These are phyloP conservation scores for Streptanthus diversifolius DNA, from an alignment of 345 rosid species.

Conservation along the genomic window DNA sequence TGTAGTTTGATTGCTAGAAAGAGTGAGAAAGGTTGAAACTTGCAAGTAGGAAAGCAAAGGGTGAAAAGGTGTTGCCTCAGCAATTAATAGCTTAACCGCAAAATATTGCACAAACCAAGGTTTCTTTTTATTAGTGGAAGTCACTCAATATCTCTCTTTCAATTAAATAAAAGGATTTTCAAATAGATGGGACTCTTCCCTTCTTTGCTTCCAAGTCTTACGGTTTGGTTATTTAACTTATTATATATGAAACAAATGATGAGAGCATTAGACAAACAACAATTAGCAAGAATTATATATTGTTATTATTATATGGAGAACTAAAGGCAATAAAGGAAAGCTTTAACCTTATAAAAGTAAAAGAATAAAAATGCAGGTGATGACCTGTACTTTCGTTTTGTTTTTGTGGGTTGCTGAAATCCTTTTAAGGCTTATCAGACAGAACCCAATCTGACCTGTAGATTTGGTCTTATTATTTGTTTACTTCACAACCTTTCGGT, in stretches of 20 bases:
- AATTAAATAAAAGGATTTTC: conserved; percentile 1
- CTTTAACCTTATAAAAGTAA: conserved; percentile 10
- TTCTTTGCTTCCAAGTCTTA: conserved; percentile 40
- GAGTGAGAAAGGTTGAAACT: conserved; percentile 17
- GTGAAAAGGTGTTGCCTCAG: conserved; percentile 36
- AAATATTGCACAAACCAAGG: conserved; percentile 55
- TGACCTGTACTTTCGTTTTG: conserved; percentile 31
- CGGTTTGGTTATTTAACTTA: conserved; percentile 23
- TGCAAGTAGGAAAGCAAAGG: conserved; percentile 18
- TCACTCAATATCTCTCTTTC: conserved; percentile 45
- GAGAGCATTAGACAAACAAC: conserved; percentile 6
- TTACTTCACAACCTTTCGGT: neutral
- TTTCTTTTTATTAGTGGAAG: conserved; percentile 47
- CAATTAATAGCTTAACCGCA: conserved; percentile 68
- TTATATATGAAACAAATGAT: neutral
- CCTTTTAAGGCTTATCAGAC: conserved; percentile 24
- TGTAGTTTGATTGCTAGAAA: conserved; percentile 19
- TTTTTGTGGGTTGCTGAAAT: conserved; percentile 33
- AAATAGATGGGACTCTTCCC: neutral
- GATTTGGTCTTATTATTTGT: conserved; percentile 1
- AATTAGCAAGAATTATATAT: neutral
- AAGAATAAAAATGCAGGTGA: conserved; percentile 13
- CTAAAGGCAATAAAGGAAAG: conserved; percentile 10
- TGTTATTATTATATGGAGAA: neutral
- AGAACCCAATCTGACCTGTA: conserved; percentile 31